Conservation (phyloP, 441 rosid genomes). For the Erodium chrysanthum region DNA sequence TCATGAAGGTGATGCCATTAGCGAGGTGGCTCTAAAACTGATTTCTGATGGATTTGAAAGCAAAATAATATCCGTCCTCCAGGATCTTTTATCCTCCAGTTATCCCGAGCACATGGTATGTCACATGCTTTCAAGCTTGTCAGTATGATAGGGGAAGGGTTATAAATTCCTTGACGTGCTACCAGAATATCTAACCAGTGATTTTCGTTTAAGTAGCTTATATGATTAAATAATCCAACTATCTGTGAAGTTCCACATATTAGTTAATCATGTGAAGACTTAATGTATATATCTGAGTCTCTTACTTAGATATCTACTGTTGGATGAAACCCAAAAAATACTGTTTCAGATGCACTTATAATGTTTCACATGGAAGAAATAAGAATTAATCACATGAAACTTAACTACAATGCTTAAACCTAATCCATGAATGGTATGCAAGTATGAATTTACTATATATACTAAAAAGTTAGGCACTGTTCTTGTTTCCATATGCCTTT, state of each 20-base stretch:
- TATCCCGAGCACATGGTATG: constrained; percentile 69
- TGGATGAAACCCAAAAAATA: neutral
- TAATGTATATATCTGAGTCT: neutral
- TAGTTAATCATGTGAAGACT: neutral
- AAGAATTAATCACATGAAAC: neutral
- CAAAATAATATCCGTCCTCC: constrained; percentile 47
- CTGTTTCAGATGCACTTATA: neutral
- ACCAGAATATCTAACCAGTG: neutral
- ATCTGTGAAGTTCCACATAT: neutral
- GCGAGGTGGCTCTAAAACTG: constrained; percentile 49
- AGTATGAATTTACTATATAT: neutral
- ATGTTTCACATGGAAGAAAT: neutral
- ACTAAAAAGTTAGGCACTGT: neutral
- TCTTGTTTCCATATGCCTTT: neutral
- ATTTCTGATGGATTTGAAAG: constrained; percentile 77
- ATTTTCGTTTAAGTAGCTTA: neutral
- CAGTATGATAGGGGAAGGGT: neutral
- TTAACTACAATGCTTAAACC: neutral
- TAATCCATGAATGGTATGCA: neutral
- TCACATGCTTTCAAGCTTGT: neutral
- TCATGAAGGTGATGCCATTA: constrained; percentile 34
- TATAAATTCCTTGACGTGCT: neutral
- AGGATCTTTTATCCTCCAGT: constrained; percentile 45
- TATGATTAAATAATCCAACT: neutral
- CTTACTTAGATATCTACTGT: neutral